These are phyloP conservation scores for Dactylonectria macrodidyma DNA, from an alignment of 2,329 filamentous ascomycete genomes.

Conservation along the genomic window DNA sequence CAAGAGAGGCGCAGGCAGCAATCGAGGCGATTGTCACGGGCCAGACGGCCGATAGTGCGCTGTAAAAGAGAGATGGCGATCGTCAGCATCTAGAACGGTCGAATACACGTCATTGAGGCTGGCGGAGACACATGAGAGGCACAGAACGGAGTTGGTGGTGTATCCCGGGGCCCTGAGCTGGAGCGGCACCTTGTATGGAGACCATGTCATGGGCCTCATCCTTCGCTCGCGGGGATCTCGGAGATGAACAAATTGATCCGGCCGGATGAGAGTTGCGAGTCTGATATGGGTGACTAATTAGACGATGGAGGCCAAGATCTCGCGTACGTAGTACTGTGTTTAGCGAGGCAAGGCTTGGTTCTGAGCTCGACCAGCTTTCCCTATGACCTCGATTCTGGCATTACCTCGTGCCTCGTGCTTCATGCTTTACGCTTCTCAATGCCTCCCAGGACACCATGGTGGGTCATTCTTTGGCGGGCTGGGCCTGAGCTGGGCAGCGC, in stretches of 20 bases:
- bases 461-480: constrained; percentile 24
- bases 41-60: constrained; percentile 34
- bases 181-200: not conserved
- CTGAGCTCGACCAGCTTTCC: constrained; percentile 18
- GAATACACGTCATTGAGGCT: constrained; percentile 44
- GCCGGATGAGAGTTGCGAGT: constrained; percentile 15
- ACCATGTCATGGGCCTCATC: constrained; percentile 5
- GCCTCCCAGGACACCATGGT: constrained; percentile 39
- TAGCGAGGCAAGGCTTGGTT: constrained; percentile 10
- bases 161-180: constrained; percentile 1
- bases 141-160: constrained; percentile 8
- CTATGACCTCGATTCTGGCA: constrained; percentile 9
- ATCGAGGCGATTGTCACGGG: constrained; percentile 32
- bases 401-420: constrained; percentile 9
- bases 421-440: constrained; percentile 16
- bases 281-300: not conserved
- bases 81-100: constrained; percentile 47
- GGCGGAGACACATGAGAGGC: constrained; percentile 26
- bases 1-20: constrained; percentile 17
- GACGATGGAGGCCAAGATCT: constrained; percentile 12
- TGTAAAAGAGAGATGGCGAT: constrained; percentile 34
- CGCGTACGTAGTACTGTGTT: constrained; percentile 2
- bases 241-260: constrained; percentile 28
- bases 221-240: constrained; percentile 23
- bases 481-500: constrained; percentile 29